Base-by-base conservation (phyloP, 2,329 filamentous ascomycete species). In the Diaporthe vexans region DNA sequence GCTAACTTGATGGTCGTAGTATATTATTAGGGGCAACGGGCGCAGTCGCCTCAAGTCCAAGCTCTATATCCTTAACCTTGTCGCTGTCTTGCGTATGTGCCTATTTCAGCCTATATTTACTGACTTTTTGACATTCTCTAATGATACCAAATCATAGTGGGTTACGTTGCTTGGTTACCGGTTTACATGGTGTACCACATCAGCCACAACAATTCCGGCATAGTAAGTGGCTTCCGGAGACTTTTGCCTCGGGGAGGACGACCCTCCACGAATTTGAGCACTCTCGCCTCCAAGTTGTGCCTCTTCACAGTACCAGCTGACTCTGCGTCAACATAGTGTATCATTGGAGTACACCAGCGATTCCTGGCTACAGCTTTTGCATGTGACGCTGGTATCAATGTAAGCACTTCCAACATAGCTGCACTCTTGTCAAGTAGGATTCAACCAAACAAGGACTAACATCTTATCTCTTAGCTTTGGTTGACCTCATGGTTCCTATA, bases 321-420 rank as follows among this genome's bases (percentile, higher is more conserved):
- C 40, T 48, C 40, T 63, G 40, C 15, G 17, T 15, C 59, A 33
- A 26, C 15, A 0, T 19, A 63, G 59, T 63, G 59, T 48, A 48
- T 63, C 26, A 63, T 63, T 29, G 59, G 59, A 33, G 19, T 63
- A 48, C 59, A n/a, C 9, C 59, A 63, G 59, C 59, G 26, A 63
- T 48, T 63, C 10, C 59, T 63, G 29, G 24, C 40, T 15, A 29
- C 40, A 15, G 59, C 40, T 0, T 46, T 63, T 48, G 59, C 40
- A 2, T 48, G 40, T 15, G 59, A 63, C 11, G 24, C n/a, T 21
- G 40, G 24, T 24, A 63, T 63, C 19, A 63, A 63, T 48, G 59
- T 63, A 48, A 33, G 59, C 11, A 33, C 26, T n/a, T 0, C 24
- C 17, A 10, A 10, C 21, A 15, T 26, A 8, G 46, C 26, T 48